Conservation (phyloP, 208 protist genomes). For the Trichomonas vaginalis region DNA sequence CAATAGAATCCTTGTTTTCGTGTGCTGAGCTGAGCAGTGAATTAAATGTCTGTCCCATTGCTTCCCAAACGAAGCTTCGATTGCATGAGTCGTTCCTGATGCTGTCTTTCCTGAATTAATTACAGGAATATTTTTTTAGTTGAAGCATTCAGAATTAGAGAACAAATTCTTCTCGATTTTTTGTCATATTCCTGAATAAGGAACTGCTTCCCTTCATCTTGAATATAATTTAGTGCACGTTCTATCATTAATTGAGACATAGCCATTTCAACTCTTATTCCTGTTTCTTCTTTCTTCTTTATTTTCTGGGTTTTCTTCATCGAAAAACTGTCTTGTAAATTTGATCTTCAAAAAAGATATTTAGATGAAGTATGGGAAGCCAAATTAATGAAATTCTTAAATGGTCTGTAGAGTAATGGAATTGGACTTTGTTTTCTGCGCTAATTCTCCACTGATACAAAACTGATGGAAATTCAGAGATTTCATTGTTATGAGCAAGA, state of each 20-base stretch:
- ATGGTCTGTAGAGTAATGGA: background rate
- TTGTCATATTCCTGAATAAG: background rate
- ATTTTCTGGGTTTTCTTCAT: no score
- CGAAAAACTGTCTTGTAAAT: no score
- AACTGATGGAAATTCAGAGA: no score
- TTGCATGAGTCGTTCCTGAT: background rate
- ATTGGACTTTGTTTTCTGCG: background rate
- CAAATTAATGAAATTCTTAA: background rate
- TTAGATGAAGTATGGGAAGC: no score
- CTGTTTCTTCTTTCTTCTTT: no score
- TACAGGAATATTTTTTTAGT: background rate
- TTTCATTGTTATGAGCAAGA: no score
- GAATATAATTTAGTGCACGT: no score
- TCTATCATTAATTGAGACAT: no score
- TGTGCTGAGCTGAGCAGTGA: background rate
- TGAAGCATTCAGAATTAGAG: background rate
- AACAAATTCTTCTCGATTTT: background rate
- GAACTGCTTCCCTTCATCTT: background rate
- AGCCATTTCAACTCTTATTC: no score
- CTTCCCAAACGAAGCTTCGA: background rate
- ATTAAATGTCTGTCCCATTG: background rate
- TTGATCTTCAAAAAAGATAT: no score
- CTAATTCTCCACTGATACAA: background rate
- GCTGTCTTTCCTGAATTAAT: background rate
- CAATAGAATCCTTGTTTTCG: background rate